These are phyloP conservation scores for Phytomonas francai DNA, from an alignment of 208 protist species.

Conservation along the genomic window DNA sequence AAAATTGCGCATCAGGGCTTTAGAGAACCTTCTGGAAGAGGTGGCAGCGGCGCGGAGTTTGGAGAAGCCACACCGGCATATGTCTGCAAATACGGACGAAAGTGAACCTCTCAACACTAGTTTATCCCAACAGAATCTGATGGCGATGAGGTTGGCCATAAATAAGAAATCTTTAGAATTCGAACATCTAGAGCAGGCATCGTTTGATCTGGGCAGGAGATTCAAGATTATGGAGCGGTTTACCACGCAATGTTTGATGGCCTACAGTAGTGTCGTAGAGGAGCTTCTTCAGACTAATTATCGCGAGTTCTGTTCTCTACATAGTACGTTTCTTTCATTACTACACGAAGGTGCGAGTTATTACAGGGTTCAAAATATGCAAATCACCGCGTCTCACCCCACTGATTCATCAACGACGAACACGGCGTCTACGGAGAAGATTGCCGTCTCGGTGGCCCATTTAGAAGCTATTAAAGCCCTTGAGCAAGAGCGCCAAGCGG, in stretches of 20 bases:
- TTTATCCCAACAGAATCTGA: too few relatives aligned
- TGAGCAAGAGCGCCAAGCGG: neutral
- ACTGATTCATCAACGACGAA: conserved; percentile 14
- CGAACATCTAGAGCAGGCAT: conserved; percentile 22
- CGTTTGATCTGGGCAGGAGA: conserved; percentile 26
- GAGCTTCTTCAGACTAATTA: conserved; percentile 33
- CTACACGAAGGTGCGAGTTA: too few relatives aligned
- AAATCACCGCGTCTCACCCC: too few relatives aligned
- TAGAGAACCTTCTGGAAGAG: too few relatives aligned
- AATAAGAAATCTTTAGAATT: conserved; percentile 19
- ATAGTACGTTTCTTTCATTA: conserved; percentile 31
- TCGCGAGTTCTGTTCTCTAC: conserved; percentile 37
- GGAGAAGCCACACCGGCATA: too few relatives aligned
- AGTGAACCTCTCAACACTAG: too few relatives aligned
- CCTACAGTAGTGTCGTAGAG: conserved; percentile 23
- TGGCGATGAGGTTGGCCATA: conserved; percentile 9
- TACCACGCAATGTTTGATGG: conserved; percentile 18
- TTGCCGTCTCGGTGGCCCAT: neutral
- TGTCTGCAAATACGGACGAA: too few relatives aligned
- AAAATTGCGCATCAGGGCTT: too few relatives aligned
- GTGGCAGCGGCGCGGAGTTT: too few relatives aligned
- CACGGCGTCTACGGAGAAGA: neutral
- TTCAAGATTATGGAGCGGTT: conserved; percentile 31
- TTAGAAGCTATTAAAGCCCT: neutral
- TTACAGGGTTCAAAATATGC: too few relatives aligned